Percentiles rank a stretch among this genome's conserved stretches.
Conservation (phyloP, 2,329 filamentous ascomycete species). For the Aureobasidium sp. region DNA sequence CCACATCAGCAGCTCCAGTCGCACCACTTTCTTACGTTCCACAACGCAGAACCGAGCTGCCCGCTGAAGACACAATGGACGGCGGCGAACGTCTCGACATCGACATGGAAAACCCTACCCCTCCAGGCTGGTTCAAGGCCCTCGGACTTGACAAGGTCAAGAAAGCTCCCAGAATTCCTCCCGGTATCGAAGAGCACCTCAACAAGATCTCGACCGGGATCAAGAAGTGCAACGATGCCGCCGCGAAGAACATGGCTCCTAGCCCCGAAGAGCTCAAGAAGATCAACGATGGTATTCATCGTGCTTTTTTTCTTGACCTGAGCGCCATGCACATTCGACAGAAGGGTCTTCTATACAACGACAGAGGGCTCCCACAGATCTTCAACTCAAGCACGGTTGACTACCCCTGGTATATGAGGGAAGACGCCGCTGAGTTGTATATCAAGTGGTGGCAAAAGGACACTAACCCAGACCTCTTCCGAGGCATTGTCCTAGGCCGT, state of each 20-base stretch:
- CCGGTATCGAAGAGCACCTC: neutral
- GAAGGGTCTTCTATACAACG: conserved; percentile 27
- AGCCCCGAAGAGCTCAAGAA: conserved; percentile 18
- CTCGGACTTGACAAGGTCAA: neutral
- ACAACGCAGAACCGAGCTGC: neutral
- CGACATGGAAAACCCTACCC: neutral
- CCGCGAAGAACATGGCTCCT: neutral
- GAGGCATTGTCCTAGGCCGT: conserved; percentile 30
- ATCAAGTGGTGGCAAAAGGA: conserved; percentile 34
- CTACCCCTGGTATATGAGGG: conserved; percentile 39
- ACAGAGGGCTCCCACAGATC: conserved; percentile 31
- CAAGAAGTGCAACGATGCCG: neutral
- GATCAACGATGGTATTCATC: conserved; percentile 30
- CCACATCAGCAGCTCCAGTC: neutral
- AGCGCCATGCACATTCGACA: conserved; percentile 25
- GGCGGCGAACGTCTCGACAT: neutral
- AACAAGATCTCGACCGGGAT: neutral
- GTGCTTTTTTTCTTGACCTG: conserved; percentile 29
- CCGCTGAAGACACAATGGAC: neutral
- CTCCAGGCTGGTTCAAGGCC: neutral
- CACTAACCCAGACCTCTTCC: conserved; percentile 38
- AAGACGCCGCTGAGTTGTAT: conserved; percentile 39
- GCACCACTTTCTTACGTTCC: neutral
- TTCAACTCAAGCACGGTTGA: conserved; percentile 23
- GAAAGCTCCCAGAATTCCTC: neutral